phyloP scores from a whole-genome alignment of 345 rosid genomes.

The Corchorus olitorius region DNA sequence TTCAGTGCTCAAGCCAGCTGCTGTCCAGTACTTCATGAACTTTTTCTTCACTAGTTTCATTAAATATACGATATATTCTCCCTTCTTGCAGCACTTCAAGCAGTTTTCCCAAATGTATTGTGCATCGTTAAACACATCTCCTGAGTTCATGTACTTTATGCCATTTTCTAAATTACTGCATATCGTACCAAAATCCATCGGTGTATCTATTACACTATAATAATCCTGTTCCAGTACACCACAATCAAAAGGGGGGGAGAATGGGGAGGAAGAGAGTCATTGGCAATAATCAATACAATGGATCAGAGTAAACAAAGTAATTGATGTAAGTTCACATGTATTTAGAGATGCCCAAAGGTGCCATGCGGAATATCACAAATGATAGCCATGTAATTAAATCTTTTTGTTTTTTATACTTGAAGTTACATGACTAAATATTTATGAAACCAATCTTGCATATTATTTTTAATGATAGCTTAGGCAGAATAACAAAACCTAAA shows the following conservation, averaged over 20 bases:
- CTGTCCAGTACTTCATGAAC: constrained; percentile 63
- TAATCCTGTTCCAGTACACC: constrained; percentile 44
- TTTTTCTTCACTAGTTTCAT: constrained; percentile 66
- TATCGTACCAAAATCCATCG: constrained; percentile 69
- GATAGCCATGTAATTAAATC: neutral
- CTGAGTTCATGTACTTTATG: constrained; percentile 51
- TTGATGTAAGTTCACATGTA: neutral
- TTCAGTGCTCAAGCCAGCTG: constrained; percentile 50
- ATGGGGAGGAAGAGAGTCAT: constrained; percentile 7
- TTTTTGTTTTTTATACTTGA: neutral
- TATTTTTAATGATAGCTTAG: neutral
- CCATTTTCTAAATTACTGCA: constrained; percentile 55
- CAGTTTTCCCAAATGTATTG: constrained; percentile 64
- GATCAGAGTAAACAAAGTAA: neutral
- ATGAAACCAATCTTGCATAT: neutral
- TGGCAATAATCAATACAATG: neutral
- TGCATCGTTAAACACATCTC: constrained; percentile 57
- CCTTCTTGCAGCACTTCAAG: constrained; percentile 54
- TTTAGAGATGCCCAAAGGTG: neutral
- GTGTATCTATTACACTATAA: constrained; percentile 53
- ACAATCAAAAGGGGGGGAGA: constrained; percentile 11
- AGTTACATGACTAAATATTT: neutral
- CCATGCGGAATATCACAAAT: neutral
- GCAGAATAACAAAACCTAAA: neutral
- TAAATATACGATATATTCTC: constrained; percentile 63